A percentile compares a stretch with the other conserved stretches of the same genome.
These are phyloP conservation scores for Beauveria medogensis DNA, from an alignment of 2,329 filamentous ascomycete species.

Conservation along the genomic window DNA sequence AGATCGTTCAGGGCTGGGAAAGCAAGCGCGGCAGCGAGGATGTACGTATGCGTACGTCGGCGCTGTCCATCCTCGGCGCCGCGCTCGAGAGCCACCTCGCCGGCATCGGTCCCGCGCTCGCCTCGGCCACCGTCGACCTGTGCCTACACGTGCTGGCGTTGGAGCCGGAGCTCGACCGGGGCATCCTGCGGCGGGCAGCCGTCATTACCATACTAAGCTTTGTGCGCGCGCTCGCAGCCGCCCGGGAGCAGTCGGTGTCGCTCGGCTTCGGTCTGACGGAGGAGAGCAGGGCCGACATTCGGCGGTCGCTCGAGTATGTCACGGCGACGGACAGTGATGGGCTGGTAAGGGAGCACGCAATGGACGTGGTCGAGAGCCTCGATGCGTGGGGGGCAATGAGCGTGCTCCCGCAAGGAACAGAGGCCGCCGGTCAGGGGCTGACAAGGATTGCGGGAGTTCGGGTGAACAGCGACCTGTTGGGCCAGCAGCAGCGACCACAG, in stretches of 20 bases:
- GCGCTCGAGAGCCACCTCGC: conserved; percentile 53
- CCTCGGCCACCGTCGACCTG: conserved; percentile 53
- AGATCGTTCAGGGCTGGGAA: conserved; percentile 61
- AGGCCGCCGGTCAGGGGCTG: conserved; percentile 17
- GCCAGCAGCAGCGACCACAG: not conserved
- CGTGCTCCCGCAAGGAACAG: conserved; percentile 29
- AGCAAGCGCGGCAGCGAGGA: conserved; percentile 60
- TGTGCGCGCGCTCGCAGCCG: conserved; percentile 49
- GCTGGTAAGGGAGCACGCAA: conserved; percentile 58
- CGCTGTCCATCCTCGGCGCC: conserved; percentile 55
- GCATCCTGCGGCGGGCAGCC: conserved; percentile 59
- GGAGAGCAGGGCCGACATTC: conserved; percentile 52
- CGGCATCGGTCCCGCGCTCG: conserved; percentile 44
- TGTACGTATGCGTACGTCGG: conserved; percentile 60
- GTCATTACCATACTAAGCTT: conserved; percentile 56
- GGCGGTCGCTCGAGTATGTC: conserved; percentile 55
- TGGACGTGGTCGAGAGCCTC: conserved; percentile 58
- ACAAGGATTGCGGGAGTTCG: conserved; percentile 31
- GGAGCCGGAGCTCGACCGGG: conserved; percentile 51
- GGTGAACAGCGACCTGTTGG: conserved; percentile 22
- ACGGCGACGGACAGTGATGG: conserved; percentile 58
- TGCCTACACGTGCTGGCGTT: conserved; percentile 54
- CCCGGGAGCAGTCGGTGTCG: conserved; percentile 46
- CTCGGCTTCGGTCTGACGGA: conserved; percentile 47
- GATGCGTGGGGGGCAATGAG: conserved; percentile 51